Evolutionary conservation across 768 basidiomycete genomes (phyloP).

Genomic region (Mycena vitilis): DNA sequence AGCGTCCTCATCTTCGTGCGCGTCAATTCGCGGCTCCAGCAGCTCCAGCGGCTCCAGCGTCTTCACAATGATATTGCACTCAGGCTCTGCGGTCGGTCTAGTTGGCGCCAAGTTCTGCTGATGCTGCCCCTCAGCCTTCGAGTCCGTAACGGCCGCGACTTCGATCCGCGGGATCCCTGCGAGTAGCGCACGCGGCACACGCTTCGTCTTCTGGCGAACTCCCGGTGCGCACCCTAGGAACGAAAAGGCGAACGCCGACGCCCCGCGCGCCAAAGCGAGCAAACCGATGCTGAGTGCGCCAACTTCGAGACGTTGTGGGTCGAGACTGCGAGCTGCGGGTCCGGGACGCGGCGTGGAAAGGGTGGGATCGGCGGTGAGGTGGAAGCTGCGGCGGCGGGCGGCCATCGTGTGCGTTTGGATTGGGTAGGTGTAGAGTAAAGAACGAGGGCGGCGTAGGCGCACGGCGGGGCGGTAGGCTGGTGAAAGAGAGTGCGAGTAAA

Average conservation of each 20-base stretch:
- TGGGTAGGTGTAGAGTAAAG: background rate
- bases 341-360: background rate
- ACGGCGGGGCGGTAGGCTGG: conserved; percentile 1
- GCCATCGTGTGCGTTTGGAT: background rate
- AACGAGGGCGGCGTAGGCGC: conserved; percentile 9
- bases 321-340: background rate
- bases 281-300: conserved; percentile 5
- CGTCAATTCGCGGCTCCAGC: background rate
- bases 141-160: background rate
- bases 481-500: background rate
- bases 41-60: conserved; percentile 1
- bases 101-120: background rate
- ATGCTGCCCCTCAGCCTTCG: background rate
- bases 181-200: conserved; percentile 13
- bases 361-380: conserved; percentile 18
- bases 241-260: conserved; percentile 25
- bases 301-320: background rate
- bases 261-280: conserved; percentile 28
- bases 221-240: conserved; percentile 27
- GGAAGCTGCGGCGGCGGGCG: conserved; percentile 32
- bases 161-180: background rate
- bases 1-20: background rate
- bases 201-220: background rate
- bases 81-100: background rate
- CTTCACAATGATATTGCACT: background rate